phyloP scores from a whole-genome alignment of 148 eudicot genomes.

The Chenopodium suecicum region DNA sequence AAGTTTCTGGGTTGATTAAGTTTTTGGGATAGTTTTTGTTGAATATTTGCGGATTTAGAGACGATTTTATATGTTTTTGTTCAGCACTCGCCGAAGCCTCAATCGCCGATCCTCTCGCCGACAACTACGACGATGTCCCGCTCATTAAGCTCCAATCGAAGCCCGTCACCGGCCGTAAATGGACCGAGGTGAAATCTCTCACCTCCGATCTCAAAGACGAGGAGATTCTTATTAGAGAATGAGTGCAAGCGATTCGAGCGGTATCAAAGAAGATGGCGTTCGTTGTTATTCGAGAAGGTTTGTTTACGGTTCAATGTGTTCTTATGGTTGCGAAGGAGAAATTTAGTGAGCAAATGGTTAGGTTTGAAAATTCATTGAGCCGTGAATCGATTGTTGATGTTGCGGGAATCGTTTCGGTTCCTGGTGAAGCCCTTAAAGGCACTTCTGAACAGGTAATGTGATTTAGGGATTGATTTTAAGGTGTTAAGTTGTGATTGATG shows the following conservation, averaged over 20 bases:
- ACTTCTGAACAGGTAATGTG: slow-evolving; percentile 70
- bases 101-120: slow-evolving; percentile 58
- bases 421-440: slow-evolving; percentile 52
- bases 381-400: slow-evolving; percentile 66
- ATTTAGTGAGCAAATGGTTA: slow-evolving; percentile 79
- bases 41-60: too few species aligned
- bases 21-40: too few species aligned
- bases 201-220: slow-evolving; percentile 36
- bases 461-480: too few species aligned
- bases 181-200: slow-evolving; percentile 53
- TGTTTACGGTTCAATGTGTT: slow-evolving; percentile 80
- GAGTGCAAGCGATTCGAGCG: slow-evolving; percentile 64
- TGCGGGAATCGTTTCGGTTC: slow-evolving; percentile 63
- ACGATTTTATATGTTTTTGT: too few species aligned
- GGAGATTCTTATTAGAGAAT: slow-evolving; percentile 56
- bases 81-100: slow-evolving; percentile 34
- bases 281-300: slow-evolving; percentile 59
- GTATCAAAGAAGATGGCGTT: slow-evolving; percentile 91
- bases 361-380: slow-evolving; percentile 56
- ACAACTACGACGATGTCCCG: slow-evolving; percentile 60
- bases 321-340: slow-evolving; percentile 50
- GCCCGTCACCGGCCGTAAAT: slow-evolving; percentile 43
- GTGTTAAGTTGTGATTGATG: background rate
- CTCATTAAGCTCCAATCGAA: slow-evolving; percentile 58
- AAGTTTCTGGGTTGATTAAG: too few species aligned